Evolutionary conservation across 2,329 filamentous ascomycete genomes (phyloP).

Genomic region (Verticillium nubilum): DNA sequence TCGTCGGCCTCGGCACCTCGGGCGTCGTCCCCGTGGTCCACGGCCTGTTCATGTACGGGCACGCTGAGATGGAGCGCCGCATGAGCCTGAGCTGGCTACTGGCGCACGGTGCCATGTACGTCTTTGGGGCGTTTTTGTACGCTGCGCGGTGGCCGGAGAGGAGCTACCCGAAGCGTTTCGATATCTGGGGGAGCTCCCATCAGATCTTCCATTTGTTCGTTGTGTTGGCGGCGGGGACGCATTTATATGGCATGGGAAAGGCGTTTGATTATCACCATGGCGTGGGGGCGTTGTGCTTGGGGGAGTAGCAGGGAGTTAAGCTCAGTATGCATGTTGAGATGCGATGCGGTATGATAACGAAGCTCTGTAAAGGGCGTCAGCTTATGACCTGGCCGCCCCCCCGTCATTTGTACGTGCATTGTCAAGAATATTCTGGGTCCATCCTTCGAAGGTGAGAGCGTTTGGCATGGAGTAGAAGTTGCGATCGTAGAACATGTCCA

Average conservation of each 20-base stretch:
- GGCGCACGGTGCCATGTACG: constrained; percentile 76
- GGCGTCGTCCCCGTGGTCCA: constrained; percentile 81
- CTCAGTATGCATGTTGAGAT: too few species aligned
- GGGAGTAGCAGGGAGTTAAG: neutral
- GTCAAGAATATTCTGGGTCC: too few species aligned
- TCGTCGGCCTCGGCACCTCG: constrained; percentile 79
- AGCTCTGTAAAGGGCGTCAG: too few species aligned
- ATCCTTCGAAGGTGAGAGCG: too few species aligned
- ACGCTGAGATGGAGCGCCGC: constrained; percentile 57
- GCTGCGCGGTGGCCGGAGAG: constrained; percentile 83
- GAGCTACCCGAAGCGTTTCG: constrained; percentile 69
- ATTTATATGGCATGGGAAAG: constrained; percentile 74
- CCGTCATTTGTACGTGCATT: too few species aligned
- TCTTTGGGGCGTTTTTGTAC: constrained; percentile 80
- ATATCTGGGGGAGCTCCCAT: constrained; percentile 90
- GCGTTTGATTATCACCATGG: constrained; percentile 81
- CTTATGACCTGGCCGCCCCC: too few species aligned
- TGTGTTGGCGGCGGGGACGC: constrained; percentile 71
- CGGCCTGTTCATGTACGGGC: constrained; percentile 63
- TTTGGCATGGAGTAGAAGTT: too few species aligned
- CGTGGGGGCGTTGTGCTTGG: neutral
- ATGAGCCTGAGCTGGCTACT: constrained; percentile 81
- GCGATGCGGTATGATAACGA: too few species aligned
- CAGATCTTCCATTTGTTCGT: constrained; percentile 95
- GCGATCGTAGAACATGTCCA: too few species aligned